Evolutionary conservation across 139 green algal genomes (phyloP).

Genomic region (Raphidocelis subcapitata): DNA sequence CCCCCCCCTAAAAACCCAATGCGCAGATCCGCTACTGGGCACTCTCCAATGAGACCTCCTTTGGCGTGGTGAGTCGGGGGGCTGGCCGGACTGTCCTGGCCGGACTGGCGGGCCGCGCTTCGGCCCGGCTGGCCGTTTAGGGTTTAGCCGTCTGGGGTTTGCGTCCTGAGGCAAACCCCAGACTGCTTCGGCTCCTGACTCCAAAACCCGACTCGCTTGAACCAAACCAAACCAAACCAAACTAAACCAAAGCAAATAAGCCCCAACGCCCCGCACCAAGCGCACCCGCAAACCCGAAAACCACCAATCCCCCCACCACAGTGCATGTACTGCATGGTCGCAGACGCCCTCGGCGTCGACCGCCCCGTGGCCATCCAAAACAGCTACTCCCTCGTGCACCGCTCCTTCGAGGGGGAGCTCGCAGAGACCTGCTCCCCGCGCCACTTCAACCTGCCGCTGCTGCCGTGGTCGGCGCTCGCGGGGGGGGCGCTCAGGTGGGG

Average conservation of each 20-base stretch:
- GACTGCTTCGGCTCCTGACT: no score
- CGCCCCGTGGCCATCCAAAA: constrained; percentile 71
- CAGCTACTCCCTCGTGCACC: constrained; percentile 47
- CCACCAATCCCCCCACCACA: no score
- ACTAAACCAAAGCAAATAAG: no score
- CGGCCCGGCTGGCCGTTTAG: no score
- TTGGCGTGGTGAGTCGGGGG: constrained; percentile 30
- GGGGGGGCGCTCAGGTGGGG: constrained; percentile 9
- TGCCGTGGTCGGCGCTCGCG: constrained; percentile 52
- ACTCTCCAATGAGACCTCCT: constrained; percentile 76
- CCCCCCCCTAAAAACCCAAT: not conserved
- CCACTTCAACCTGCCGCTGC: constrained; percentile 55
- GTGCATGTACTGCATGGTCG: constrained; percentile 34
- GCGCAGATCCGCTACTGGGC: constrained; percentile 62
- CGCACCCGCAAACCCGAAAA: no score
- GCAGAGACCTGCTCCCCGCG: constrained; percentile 55
- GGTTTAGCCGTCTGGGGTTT: no score
- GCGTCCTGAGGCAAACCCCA: no score
- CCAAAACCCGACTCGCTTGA: no score
- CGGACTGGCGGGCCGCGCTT: no score
- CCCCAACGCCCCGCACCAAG: no score
- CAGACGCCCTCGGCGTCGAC: constrained; percentile 44
- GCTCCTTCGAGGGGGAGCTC: constrained; percentile 42
- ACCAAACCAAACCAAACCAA: no score
- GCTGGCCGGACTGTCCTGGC: no score